Percentiles rank a stretch among this genome's conserved stretches.
phyloP scores from a whole-genome alignment of 2,329 filamentous ascomycete genomes.

The Fusarium sp. region DNA sequence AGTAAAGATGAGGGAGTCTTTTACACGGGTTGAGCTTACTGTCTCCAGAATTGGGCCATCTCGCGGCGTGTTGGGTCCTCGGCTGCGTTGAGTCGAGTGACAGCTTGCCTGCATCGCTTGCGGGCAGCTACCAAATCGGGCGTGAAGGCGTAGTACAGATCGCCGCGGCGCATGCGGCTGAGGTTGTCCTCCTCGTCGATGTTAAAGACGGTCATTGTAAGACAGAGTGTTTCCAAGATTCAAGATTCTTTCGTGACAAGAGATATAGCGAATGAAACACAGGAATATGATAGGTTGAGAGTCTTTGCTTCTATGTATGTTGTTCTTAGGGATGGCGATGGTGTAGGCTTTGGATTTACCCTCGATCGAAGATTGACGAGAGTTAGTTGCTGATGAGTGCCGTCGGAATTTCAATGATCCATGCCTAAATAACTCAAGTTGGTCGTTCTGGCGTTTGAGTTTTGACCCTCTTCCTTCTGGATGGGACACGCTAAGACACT shows the following conservation, averaged over 20 bases:
- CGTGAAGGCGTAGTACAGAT: slow-evolving; percentile 79
- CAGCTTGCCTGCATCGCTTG: slow-evolving; percentile 69
- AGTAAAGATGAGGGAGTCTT: not conserved
- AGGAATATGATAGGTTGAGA: not conserved
- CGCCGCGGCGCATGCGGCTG: slow-evolving; percentile 69
- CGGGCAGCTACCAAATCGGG: slow-evolving; percentile 73
- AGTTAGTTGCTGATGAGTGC: not conserved
- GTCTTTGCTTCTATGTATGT: not conserved
- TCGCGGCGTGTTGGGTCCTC: slow-evolving; percentile 68
- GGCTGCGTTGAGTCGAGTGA: slow-evolving; percentile 70
- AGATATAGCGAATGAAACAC: too few species aligned
- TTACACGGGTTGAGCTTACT: slow-evolving; percentile 60
- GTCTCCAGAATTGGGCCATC: slow-evolving; percentile 73
- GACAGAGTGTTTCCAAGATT: not conserved
- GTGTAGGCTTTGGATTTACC: not conserved
- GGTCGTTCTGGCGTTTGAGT: not conserved
- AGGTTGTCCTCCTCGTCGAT: slow-evolving; percentile 59
- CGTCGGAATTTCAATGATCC: slow-evolving; percentile 11
- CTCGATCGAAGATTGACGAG: too few species aligned
- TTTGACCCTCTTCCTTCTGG: not conserved
- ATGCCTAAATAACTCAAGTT: too few species aligned
- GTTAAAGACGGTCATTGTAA: slow-evolving; percentile 20
- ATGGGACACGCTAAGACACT: not conserved
- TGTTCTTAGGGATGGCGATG: not conserved
- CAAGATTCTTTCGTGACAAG: not conserved